Conservation (phyloP, 805 yeast species). For the Yarrowia divulgata region DNA sequence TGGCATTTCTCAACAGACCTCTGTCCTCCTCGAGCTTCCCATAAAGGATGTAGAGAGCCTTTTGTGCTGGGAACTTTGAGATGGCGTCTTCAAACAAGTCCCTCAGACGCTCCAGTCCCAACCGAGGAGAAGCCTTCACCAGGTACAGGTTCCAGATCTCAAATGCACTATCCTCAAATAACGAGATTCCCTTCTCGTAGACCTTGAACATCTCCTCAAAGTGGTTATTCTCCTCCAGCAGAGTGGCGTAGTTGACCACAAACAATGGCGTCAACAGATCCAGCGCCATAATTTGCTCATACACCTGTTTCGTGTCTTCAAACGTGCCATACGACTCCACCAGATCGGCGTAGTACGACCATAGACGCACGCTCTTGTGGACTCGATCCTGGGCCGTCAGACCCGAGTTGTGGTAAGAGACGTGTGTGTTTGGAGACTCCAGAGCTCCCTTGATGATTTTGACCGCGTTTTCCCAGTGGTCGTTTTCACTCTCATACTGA, state of each 20-base stretch:
- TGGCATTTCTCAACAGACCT: conserved; percentile 61
- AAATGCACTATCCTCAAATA: conserved; percentile 65
- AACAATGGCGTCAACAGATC: conserved; percentile 74
- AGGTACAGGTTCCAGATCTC: conserved; percentile 79
- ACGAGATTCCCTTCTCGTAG: conserved; percentile 71
- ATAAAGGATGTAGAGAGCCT: conserved; percentile 62
- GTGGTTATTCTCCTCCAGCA: conserved; percentile 58
- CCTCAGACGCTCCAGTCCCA: conserved; percentile 62
- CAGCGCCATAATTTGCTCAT: conserved; percentile 62
- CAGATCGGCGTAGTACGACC: conserved; percentile 77
- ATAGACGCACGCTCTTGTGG: conserved; percentile 67
- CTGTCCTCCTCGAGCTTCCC: conserved; percentile 65
- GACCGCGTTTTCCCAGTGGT: conserved; percentile 57
- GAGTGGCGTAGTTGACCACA: conserved; percentile 70
- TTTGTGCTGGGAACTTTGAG: conserved; percentile 57
- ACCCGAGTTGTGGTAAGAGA: conserved; percentile 47
- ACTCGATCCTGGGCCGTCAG: conserved; percentile 60
- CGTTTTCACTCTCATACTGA: conserved; percentile 63
- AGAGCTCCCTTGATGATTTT: conserved; percentile 55
- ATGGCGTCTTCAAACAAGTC: conserved; percentile 78
- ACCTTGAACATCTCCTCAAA: conserved; percentile 62
- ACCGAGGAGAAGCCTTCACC: conserved; percentile 54
- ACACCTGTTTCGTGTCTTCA: conserved; percentile 53
- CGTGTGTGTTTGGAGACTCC: conserved; percentile 49
- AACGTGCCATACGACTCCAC: conserved; percentile 54